Evolutionary conservation across 2,329 filamentous ascomycete species (phyloP).

Genomic region (Pseudogymnoascus sp.): DNA sequence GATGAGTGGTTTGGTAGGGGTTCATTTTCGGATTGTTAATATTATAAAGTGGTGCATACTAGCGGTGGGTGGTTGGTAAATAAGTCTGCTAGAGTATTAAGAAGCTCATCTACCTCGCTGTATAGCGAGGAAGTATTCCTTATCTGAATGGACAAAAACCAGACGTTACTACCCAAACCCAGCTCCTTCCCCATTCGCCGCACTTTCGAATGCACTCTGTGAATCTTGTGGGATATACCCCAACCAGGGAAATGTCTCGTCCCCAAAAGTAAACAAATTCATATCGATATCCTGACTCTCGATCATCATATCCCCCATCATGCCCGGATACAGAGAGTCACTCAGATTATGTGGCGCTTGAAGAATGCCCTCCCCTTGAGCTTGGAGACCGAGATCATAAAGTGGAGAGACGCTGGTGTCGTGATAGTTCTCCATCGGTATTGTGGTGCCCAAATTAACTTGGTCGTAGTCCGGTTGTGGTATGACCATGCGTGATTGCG

Average conservation of each 20-base stretch:
- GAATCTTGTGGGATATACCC: conserved; percentile 66
- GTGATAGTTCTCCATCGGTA: not conserved
- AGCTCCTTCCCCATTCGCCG: not conserved
- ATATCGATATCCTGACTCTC: conserved; percentile 74
- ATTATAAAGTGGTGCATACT: not conserved
- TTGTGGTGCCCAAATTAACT: not conserved
- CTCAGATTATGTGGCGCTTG: not conserved
- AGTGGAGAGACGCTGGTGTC: conserved; percentile 1
- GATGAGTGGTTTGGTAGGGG: not conserved
- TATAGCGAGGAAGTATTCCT: not conserved
- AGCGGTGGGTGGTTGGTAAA: not conserved
- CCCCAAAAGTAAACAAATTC: conserved; percentile 47
- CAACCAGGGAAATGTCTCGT: conserved; percentile 68
- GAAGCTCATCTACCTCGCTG: not conserved
- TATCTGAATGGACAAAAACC: not conserved
- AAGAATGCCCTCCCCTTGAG: not conserved
- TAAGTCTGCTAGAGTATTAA: not conserved
- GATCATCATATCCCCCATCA: conserved; percentile 52
- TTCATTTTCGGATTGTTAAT: not conserved
- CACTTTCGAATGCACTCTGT: conserved; percentile 45
- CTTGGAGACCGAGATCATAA: not conserved
- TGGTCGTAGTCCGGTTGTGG: not conserved
- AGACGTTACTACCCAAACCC: not conserved
- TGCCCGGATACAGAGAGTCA: not conserved
- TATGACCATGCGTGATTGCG: not conserved